These are phyloP conservation scores for Metschnikowia hibisci DNA, from an alignment of 805 yeast genomes.

Conservation along the genomic window DNA sequence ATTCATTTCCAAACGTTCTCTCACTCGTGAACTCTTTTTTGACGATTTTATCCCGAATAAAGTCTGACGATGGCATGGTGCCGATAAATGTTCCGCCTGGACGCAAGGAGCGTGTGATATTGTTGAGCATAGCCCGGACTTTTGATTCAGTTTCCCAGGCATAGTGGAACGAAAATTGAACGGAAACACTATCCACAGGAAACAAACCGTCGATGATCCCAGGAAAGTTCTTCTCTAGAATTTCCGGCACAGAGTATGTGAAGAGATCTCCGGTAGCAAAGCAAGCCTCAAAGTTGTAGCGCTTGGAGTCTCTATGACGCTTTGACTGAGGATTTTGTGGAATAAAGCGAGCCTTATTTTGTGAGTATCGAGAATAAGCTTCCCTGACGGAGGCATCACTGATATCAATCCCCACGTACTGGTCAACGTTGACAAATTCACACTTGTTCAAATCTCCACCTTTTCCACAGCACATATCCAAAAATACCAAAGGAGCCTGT, in stretches of 20 bases:
- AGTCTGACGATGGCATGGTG: constrained; percentile 90
- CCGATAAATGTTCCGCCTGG: constrained; percentile 89
- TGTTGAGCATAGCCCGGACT: constrained; percentile 66
- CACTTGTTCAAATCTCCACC: constrained; percentile 96
- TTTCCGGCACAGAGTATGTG: constrained; percentile 60
- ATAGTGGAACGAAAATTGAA: constrained; percentile 92
- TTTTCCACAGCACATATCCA: constrained; percentile 95
- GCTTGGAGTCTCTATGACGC: constrained; percentile 34
- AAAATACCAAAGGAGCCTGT: constrained; percentile 39
- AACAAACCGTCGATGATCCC: constrained; percentile 58
- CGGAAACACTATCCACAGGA: constrained; percentile 84
- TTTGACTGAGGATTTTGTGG: constrained; percentile 21
- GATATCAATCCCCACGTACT: constrained; percentile 87
- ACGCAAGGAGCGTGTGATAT: constrained; percentile 70
- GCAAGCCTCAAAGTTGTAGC: constrained; percentile 68
- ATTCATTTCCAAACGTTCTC: constrained; percentile 76
- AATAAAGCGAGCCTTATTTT: constrained; percentile 43
- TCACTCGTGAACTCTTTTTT: constrained; percentile 41
- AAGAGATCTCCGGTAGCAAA: constrained; percentile 94
- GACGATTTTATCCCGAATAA: constrained; percentile 60
- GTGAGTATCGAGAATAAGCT: constrained; percentile 70
- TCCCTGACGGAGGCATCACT: constrained; percentile 85
- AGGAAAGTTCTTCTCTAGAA: constrained; percentile 58
- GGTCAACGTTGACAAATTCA: constrained; percentile 66
- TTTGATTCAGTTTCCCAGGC: constrained; percentile 85